Base-by-base conservation (phyloP, 257 asterid genomes). In the Plantago elongata region DNA sequence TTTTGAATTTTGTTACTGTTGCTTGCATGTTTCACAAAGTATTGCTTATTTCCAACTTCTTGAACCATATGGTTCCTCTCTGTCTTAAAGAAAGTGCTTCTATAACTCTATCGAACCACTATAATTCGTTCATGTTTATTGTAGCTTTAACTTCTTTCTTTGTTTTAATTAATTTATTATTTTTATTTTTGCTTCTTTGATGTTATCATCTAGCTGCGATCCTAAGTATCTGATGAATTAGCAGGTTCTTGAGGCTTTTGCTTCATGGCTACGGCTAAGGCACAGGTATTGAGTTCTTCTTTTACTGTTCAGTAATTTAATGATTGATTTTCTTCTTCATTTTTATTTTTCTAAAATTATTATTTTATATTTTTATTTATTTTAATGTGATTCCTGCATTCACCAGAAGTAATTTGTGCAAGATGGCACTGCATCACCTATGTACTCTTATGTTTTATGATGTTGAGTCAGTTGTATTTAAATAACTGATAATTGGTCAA, bases 231-330 rank as follows among this genome's bases (percentile, higher is more conserved):
- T 51, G 37, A 63, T 65, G 61, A 70, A 69, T 51, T 61, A 62
- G 70, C 96, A 93, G 99, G 96, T 85, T 64, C 95, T 93, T 17
- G 99, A 93, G 79, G 99, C 92, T 50, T 93, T 93, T 85, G 88
- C 97, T 79, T 93, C 99, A 74, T 93, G 99, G 99, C 79, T 93
- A 64, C 94, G 97, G 61, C 82, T 89, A 68, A 83, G 94, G 74
- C 99, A 87, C 69, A 84, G 97, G 99, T 93, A 83, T 55, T 69
- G 6, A 34, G 54, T 61, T 69, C 56, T 65, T 61, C 57, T 13
- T 61, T 13, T 14, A 61, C 60, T 64, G 5, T 58, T 40, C 18
- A 50, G n/a, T 13, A 47, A 38, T 64, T 64, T 65, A 60, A 34
- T 54, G 37, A 40, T 60, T 63, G 46, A 56, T 29, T 68, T 63